phyloP scores from a whole-genome alignment of 2,329 filamentous ascomycete genomes.

The Neofusicoccum laricinum region DNA sequence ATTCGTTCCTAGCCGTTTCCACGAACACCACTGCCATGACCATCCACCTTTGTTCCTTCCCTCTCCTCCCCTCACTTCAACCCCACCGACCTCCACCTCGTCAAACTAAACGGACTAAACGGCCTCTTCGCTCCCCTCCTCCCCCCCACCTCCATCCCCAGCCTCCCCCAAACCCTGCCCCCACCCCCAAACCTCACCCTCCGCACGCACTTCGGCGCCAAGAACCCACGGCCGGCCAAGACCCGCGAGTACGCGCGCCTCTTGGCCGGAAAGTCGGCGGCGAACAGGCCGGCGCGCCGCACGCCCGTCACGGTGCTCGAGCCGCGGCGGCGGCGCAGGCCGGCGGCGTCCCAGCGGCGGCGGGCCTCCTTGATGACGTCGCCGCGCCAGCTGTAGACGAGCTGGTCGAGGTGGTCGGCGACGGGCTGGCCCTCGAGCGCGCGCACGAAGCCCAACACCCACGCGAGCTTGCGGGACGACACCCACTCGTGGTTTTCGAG shows the following conservation, averaged over 20 bases:
- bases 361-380: constrained; percentile 3
- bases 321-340: background rate
- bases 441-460: background rate
- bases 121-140: background rate
- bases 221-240: background rate
- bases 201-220: background rate
- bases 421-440: background rate
- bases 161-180: background rate
- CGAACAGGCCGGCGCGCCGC: background rate
- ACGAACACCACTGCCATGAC: too few relatives aligned
- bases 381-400: constrained; percentile 9
- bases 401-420: background rate
- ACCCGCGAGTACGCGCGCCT: too few relatives aligned
- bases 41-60: too few relatives aligned
- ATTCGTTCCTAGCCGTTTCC: too few relatives aligned
- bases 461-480: background rate
- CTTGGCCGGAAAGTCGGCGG: background rate
- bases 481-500: constrained; percentile 15
- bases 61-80: too few relatives aligned
- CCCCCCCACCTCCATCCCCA: background rate
- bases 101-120: background rate
- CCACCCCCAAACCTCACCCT: background rate
- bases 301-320: background rate
- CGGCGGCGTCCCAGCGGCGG: constrained; percentile 2
- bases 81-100: too few relatives aligned